These are phyloP conservation scores for Geotrichum europaeum DNA, from an alignment of 1,139 yeast genomes.

Conservation along the genomic window DNA sequence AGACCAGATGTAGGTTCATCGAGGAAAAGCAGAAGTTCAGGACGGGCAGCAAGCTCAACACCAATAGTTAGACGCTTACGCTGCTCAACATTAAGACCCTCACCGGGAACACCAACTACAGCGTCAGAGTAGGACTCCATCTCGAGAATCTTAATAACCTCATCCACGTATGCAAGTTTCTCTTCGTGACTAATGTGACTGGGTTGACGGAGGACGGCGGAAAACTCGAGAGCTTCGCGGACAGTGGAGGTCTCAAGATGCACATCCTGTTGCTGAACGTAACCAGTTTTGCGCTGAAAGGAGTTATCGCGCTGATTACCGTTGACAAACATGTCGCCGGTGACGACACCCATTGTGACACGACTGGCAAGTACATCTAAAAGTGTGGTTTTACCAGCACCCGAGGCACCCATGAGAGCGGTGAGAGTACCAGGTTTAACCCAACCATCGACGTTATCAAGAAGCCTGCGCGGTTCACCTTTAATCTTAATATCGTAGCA, in stretches of 20 bases:
- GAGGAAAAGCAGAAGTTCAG: constrained; percentile 68
- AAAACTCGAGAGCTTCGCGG: constrained; percentile 66
- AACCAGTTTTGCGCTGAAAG: constrained; percentile 77
- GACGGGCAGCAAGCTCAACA: constrained; percentile 84
- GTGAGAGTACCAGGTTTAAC: constrained; percentile 73
- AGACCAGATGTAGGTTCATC: constrained; percentile 94
- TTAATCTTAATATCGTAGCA: constrained; percentile 69
- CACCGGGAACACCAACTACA: constrained; percentile 75
- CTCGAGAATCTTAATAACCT: constrained; percentile 60
- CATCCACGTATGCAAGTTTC: constrained; percentile 66
- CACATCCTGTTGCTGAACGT: constrained; percentile 78
- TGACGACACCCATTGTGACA: constrained; percentile 70
- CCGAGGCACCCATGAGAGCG: constrained; percentile 83
- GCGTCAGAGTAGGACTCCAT: constrained; percentile 76
- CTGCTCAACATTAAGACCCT: constrained; percentile 73
- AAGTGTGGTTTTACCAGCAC: constrained; percentile 80
- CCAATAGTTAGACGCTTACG: constrained; percentile 81
- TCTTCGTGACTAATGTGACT: constrained; percentile 47
- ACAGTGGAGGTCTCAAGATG: constrained; percentile 72
- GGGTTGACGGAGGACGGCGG: constrained; percentile 74
- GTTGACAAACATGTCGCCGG: constrained; percentile 71
- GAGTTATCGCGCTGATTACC: constrained; percentile 63
- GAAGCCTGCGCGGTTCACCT: constrained; percentile 49
- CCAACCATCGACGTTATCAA: constrained; percentile 74
- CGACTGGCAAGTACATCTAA: constrained; percentile 73